Evolutionary conservation across 2,329 filamentous ascomycete species (phyloP).

Genomic region (Aspergillus chevalieri): DNA sequence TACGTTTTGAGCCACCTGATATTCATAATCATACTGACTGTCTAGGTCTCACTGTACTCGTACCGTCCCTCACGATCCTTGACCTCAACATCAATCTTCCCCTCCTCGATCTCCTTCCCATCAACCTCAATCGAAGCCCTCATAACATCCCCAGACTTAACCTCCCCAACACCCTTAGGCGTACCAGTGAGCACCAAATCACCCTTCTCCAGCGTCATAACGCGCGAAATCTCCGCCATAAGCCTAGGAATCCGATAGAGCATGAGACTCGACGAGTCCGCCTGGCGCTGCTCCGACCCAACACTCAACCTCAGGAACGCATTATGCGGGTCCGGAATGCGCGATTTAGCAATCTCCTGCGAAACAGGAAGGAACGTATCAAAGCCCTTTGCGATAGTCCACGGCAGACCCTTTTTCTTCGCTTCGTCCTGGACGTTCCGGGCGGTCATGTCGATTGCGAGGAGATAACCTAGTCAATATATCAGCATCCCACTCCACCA

Average conservation of each 20-base stretch:
- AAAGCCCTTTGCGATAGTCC: constrained; percentile 95
- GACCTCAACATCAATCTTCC: constrained; percentile 74
- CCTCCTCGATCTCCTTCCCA: constrained; percentile 79
- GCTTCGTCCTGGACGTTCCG: constrained; percentile 94
- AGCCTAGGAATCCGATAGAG: constrained; percentile 84
- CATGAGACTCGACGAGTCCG: constrained; percentile 89
- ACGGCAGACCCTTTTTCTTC: constrained; percentile 93
- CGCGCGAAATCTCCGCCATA: constrained; percentile 83
- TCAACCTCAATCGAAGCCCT: constrained; percentile 71
- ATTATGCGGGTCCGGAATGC: constrained; percentile 80
- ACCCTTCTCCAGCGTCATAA: constrained; percentile 88
- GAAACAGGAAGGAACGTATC: constrained; percentile 93
- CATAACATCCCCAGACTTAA: constrained; percentile 81
- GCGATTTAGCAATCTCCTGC: constrained; percentile 69
- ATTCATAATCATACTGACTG: not conserved
- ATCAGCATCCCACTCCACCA: not conserved
- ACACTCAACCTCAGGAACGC: constrained; percentile 80
- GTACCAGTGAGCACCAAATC: constrained; percentile 96
- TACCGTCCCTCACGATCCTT: constrained; percentile 73
- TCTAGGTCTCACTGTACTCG: constrained; percentile 64
- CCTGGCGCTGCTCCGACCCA: constrained; percentile 71
- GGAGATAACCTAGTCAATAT: constrained; percentile 61
- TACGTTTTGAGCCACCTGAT: constrained; percentile 1
- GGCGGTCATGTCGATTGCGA: constrained; percentile 95
- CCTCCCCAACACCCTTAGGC: constrained; percentile 86